Conservation (phyloP, 768 basidiomycete species). For the Termitomyces heimii region DNA sequence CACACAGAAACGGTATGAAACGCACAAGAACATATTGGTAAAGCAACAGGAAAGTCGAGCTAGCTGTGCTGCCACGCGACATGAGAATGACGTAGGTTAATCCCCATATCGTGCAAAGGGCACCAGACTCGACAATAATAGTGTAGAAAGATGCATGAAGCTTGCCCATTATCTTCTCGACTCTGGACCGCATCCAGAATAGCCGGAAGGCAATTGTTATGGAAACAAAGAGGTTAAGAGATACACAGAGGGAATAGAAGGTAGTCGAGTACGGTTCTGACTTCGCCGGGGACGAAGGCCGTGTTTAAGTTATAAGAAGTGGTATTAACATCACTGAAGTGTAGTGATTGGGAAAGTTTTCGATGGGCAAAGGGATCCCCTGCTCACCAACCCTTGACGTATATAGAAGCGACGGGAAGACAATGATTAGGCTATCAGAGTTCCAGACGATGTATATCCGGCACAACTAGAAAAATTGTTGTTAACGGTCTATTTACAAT, state of each 20-base stretch:
- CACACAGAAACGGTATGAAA: background rate
- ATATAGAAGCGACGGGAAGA: conserved; percentile 13
- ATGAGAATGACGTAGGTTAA: conserved; percentile 16
- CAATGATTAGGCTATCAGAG: conserved; percentile 5
- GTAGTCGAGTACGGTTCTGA: conserved; percentile 6
- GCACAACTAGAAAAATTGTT: conserved; percentile 12
- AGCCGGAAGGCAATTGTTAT: conserved; percentile 11
- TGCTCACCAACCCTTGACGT: conserved; percentile 12
- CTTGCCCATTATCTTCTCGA: conserved; percentile 13
- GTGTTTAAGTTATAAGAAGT: conserved; percentile 13
- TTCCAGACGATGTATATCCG: conserved; percentile 14
- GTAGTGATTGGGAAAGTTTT: background rate
- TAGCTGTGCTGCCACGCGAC: conserved; percentile 1
- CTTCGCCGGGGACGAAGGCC: conserved; percentile 1
- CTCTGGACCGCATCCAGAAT: conserved; percentile 11
- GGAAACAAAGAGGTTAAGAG: conserved; percentile 15
- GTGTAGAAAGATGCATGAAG: conserved; percentile 18
- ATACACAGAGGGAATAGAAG: conserved; percentile 16
- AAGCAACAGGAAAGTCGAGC: conserved; percentile 13
- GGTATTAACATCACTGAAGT: conserved; percentile 16
- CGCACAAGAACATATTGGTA: conserved; percentile 16
- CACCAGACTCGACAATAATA: conserved; percentile 17
- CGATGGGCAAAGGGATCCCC: background rate
- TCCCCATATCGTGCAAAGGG: conserved; percentile 16
- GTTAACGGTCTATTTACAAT: background rate